phyloP scores from a whole-genome alignment of 768 basidiomycete genomes.

The Bullera alba region DNA sequence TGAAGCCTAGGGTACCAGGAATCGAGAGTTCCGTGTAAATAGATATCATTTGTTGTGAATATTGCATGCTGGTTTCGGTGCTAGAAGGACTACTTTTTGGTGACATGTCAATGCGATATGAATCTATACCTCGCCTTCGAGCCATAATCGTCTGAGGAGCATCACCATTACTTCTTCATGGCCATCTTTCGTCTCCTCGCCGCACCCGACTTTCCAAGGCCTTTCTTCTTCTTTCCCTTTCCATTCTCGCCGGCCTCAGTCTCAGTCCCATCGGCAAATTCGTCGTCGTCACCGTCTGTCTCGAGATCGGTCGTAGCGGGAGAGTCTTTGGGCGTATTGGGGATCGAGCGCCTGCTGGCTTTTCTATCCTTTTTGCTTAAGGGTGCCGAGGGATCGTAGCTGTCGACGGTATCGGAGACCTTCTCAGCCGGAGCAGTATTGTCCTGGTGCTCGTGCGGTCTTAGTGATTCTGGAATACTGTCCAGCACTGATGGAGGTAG shows the following conservation, averaged over 20 bases:
- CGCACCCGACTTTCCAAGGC: slow-evolving; percentile 25
- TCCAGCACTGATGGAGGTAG: slow-evolving; percentile 19
- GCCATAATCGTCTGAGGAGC: not conserved
- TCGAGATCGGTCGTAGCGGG: slow-evolving; percentile 21
- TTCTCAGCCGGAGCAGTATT: not conserved
- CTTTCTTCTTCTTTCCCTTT: slow-evolving; percentile 25
- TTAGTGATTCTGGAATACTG: not conserved
- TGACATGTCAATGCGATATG: too few relatives aligned
- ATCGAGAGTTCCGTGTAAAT: not conserved
- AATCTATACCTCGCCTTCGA: too few relatives aligned
- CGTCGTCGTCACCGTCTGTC: slow-evolving; percentile 13
- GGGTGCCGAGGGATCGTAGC: slow-evolving; percentile 5
- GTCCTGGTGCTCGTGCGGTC: too few relatives aligned
- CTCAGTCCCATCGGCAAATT: not conserved
- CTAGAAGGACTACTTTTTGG: too few relatives aligned
- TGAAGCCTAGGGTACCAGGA: too few relatives aligned
- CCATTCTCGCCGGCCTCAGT: not conserved
- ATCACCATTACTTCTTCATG: slow-evolving; percentile 23
- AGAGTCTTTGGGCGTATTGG: slow-evolving; percentile 10
- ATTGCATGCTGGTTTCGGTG: too few relatives aligned
- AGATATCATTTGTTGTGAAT: too few relatives aligned
- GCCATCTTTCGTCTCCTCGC: slow-evolving; percentile 35
- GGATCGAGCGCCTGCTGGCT: not conserved
- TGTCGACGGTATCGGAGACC: slow-evolving; percentile 1
- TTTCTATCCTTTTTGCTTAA: not conserved